A percentile compares a stretch with the other conserved stretches of the same genome.
Conservation (phyloP, 129 eudicot genomes). For the Centella asiatica region DNA sequence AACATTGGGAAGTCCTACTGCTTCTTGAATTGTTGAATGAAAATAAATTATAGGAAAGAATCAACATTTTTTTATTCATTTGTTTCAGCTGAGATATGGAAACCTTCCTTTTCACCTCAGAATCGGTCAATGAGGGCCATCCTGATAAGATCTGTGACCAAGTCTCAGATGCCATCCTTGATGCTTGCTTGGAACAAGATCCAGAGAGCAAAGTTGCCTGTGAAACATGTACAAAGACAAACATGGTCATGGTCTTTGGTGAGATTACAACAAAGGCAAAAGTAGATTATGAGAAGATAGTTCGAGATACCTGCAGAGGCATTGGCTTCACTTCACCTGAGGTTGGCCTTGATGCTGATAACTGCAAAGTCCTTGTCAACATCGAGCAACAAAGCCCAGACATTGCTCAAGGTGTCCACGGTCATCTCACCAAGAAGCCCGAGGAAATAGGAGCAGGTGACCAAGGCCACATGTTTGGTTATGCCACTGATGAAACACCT, state of each 20-base stretch:
- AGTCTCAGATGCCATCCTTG: constrained; percentile 72
- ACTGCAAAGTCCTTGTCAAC: constrained; percentile 74
- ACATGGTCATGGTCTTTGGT: constrained; percentile 82
- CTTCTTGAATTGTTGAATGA: neutral
- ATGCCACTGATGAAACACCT: constrained; percentile 73
- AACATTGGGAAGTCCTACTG: no score
- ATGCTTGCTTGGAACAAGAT: constrained; percentile 71
- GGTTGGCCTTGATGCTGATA: constrained; percentile 70
- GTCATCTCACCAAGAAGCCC: constrained; percentile 64
- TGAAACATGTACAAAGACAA: constrained; percentile 68
- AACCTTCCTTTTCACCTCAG: constrained; percentile 73
- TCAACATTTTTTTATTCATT: neutral
- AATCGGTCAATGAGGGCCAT: constrained; percentile 74
- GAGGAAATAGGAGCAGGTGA: constrained; percentile 78
- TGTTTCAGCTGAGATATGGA: constrained; percentile 36
- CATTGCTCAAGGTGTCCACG: constrained; percentile 76
- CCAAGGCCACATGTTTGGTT: constrained; percentile 72
- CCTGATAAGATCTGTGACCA: constrained; percentile 82
- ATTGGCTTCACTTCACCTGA: constrained; percentile 65
- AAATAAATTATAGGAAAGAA: neutral
- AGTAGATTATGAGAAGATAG: constrained; percentile 61
- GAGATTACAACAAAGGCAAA: constrained; percentile 70
- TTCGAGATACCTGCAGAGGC: constrained; percentile 54
- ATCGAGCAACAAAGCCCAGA: constrained; percentile 71
- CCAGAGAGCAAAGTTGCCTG: constrained; percentile 79